A percentile compares a stretch with the other conserved stretches of the same genome.
Conservation (phyloP, 495 filamentous ascomycete genomes). For the Aspergillus panamensis region DNA sequence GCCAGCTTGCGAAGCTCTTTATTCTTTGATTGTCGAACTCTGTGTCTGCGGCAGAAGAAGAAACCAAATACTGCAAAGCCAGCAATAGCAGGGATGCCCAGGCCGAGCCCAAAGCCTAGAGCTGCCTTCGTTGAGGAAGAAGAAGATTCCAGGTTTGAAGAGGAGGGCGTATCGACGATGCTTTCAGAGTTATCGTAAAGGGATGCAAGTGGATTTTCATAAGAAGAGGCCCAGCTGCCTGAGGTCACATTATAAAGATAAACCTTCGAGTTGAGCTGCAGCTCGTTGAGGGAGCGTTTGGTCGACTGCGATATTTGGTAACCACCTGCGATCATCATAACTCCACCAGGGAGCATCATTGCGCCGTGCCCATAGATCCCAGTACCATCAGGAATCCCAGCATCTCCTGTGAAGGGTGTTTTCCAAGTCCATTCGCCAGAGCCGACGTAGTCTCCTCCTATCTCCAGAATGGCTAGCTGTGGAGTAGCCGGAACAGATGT, state of each 20-base stretch:
- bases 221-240: conserved; percentile 64
- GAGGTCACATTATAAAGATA: conserved; percentile 80
- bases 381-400: conserved; percentile 43
- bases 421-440: conserved; percentile 70
- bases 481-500: conserved; percentile 67
- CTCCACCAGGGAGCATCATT: conserved; percentile 73
- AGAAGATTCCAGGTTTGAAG: conserved; percentile 13
- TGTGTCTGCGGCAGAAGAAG: conserved; percentile 54
- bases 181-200: background rate
- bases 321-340: conserved; percentile 88
- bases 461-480: conserved; percentile 69
- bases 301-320: conserved; percentile 59
- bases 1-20: conserved; percentile 52
- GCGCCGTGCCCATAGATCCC: conserved; percentile 87
- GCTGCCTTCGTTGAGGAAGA: conserved; percentile 54
- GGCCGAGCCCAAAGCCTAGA: conserved; percentile 70
- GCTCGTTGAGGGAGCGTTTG: conserved; percentile 36
- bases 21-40: conserved; percentile 45
- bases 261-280: conserved; percentile 39
- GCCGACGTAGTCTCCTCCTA: conserved; percentile 68
- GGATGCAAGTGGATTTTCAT: conserved; percentile 52
- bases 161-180: background rate
- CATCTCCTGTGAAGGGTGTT: conserved; percentile 46
- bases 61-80: conserved; percentile 50
- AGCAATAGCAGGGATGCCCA: conserved; percentile 58